Base-by-base conservation (phyloP, 495 filamentous ascomycete species). In the Filosporella fistucella region DNA sequence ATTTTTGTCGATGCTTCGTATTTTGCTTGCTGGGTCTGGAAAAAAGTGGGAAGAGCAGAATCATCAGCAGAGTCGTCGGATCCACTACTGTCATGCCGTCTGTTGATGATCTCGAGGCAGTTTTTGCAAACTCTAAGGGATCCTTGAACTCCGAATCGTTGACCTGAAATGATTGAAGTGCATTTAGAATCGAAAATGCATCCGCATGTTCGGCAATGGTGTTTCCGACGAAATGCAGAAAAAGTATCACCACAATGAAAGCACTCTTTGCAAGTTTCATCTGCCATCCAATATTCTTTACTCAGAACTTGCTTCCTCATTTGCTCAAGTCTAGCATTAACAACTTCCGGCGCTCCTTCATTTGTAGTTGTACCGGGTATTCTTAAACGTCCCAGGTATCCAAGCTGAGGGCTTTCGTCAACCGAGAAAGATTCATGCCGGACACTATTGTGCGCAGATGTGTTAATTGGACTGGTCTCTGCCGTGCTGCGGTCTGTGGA, bases 151-250 rank as follows among this genome's bases (percentile, higher is more conserved):
- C 89, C 89, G 64, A 97, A 96, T 24, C 80, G 76, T 44, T 83
- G 76, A 3, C 91, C 93, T 12, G 89, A 79, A 20, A 99, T 86
- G 12, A 90, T 76, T 30, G 86, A 83, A 3, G 94, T 99, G 65
- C 94, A 99, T 63, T 95, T 95, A 1, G 88, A 87, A 66, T 96
- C 93, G 61, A 97, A 97, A 30, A 99, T 99, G 60, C 95, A 94
- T 24, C 94, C 94, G 62, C 94, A 83, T 40, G 81, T 86, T 58
- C 94, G 81, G 61, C 94, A 99, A 60, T 99, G 94, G 66, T 99
- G 94, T 60, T 97, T 97, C 46, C 94, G 80, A 45, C 94, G 78
- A 60, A 95, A 97, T 17, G 94, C 94, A 2, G 89, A 85, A 57
- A 99, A 97, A 16, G 87, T 75, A 52, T 88, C 84, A 34, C 83